Evolutionary conservation across 352 stramenopile species (phyloP), one percentile per base, ranked within the genome.

Genomic region (Thalassiosira exigua): DNA sequence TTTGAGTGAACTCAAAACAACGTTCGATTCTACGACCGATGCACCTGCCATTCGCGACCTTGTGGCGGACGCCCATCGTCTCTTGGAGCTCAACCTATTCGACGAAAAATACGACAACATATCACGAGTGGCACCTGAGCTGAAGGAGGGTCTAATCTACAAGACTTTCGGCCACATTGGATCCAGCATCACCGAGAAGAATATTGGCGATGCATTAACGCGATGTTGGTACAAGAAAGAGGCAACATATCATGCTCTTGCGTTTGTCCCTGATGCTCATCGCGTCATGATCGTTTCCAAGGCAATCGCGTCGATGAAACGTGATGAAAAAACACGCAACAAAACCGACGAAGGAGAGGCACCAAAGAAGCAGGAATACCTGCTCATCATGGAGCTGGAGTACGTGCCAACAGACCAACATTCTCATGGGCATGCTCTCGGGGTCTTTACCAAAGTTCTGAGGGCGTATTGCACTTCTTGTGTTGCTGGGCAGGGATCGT

Each of bases 161-260:
- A 62, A 41, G 22, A 44, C 17, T 21, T 62, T n/a, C 27, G 24
- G 53, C 11, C n/a, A 62, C 53, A 62, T 62, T 33, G 53, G 53
- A 11, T 44, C 22, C 11, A 62, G 27, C 26, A 44, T 48, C 24
- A 11, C 14, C 1, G 11, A 33, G 19, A 62, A 62, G 30, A 67
- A 54, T 54, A 67, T 67, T 12, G 58, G 58, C 24, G 58, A 67
- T 67, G 32, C 58, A 27, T 54, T 67, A 17, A 53, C n/a, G 36
- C 11, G 58, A 5, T 67, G 58, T 27, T 51, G 9, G 3, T 54
- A 67, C 48, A 56, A n/a, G n/a, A n/a, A n/a, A n/a, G n/a, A n/a
- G n/a, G n/a, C n/a, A n/a, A n/a, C n/a, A n/a, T n/a, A n/a, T n/a
- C n/a, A n/a, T n/a, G 61, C 1, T 3, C 30, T 71, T 51, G 61